Evolutionary conservation across 805 yeast genomes (phyloP), one percentile per base, ranked within the genome.

Genomic region (Blastobotrys americana): DNA sequence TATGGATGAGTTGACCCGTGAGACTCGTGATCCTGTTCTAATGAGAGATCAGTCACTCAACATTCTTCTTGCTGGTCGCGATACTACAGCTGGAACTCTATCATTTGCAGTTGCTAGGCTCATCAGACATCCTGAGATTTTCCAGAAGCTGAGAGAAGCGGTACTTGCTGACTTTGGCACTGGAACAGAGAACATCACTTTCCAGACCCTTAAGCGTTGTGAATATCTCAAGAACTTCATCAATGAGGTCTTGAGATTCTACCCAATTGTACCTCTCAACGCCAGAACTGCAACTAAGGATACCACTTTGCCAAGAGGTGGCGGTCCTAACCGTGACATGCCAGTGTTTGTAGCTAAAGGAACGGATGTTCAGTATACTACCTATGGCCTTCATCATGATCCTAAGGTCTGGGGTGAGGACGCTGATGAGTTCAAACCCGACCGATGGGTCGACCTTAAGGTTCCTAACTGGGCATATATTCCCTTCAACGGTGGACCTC

Each of bases 401-500:
- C 44, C 55, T 18, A 59, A 52, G 8, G 55, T 55, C 43, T 72
- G 63, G 53, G 77, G 77, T 33, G 52, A 64, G 38, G 74, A 70
- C 43, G 67, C 71, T 19, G 44, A 55, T 2, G 63, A 46, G 19
- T 72, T 68, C 57, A 51, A 56, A 5, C 77, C 77, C 5, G 73
- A 68, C 49, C 51, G 74, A 45, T 69, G 74, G 74, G 49, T 46
- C 20, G 56, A 58, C 44, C 48, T 54, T 34, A 58, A 57, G 34
- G 58, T 62, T 33, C 58, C 61, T 36, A 65, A 71, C n/a, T 71
- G 74, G 74, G 68, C 68, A 10, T 71, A 66, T 48, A 55, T 70
- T 22, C 75, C 75, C 21, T 71, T 71, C 55, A 70, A 70, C 48
- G 76, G 76, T 31, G 76, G 76, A 6, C 75, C 76, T 15, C 59